phyloP scores from a whole-genome alignment of 2,329 filamentous ascomycete genomes.

The Aspergillus texensis region DNA sequence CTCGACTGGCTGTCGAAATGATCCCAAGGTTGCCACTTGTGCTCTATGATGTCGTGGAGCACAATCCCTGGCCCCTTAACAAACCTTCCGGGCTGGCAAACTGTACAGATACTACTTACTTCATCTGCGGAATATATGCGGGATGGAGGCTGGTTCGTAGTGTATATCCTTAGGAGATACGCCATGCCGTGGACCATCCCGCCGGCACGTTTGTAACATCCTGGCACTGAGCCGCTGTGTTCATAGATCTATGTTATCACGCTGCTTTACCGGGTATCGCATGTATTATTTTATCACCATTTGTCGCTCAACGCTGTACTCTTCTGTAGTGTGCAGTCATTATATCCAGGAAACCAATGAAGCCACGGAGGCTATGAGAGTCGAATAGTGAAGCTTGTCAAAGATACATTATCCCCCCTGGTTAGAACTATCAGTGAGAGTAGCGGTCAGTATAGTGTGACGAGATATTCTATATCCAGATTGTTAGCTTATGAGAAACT shows the following conservation, averaged over 20 bases:
- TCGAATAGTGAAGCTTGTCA: not conserved
- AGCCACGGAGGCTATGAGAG: not conserved
- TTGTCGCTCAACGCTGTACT: not conserved
- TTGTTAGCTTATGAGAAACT: not conserved
- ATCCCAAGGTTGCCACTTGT: not conserved
- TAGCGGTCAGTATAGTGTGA: not conserved
- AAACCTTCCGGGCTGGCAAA: not conserved
- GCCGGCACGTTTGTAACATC: not conserved
- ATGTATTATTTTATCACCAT: not conserved
- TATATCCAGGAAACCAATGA: not conserved
- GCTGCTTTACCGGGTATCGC: not conserved
- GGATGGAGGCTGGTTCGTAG: not conserved
- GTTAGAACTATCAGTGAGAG: not conserved
- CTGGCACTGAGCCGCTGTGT: conserved; percentile 14
- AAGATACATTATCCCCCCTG: not conserved
- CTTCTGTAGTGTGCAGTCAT: not conserved
- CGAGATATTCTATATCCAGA: not conserved
- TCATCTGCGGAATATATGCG: not conserved
- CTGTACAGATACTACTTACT: not conserved
- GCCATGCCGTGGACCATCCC: not conserved
- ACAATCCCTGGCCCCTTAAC: not conserved
- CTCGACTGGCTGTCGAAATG: not conserved
- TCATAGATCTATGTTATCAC: not conserved
- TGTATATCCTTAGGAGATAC: not conserved
- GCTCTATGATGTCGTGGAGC: not conserved